These are phyloP conservation scores for Wickerhamiella australiensis DNA, from an alignment of 805 yeast genomes.

Conservation along the genomic window DNA sequence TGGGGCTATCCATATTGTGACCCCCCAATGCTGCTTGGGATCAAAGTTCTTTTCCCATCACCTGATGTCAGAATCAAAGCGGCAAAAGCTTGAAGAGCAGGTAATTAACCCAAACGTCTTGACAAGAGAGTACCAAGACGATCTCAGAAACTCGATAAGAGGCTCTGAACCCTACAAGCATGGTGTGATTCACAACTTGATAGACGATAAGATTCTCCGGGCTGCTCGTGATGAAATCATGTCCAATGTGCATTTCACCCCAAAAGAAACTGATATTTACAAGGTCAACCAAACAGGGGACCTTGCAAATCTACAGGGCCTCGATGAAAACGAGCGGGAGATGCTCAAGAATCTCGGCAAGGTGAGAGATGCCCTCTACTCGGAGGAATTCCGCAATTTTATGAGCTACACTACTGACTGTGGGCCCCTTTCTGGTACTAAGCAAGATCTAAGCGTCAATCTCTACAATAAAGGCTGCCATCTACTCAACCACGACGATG, in stretches of 20 bases:
- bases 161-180: conserved; percentile 72
- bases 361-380: conserved; percentile 76
- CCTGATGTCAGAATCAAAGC: conserved; percentile 3
- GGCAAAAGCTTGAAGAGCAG: conserved; percentile 4
- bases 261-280: conserved; percentile 94
- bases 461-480: conserved; percentile 90
- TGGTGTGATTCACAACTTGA: conserved; percentile 67
- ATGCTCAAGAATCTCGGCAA: conserved; percentile 65
- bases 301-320: conserved; percentile 79
- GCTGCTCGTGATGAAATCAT: conserved; percentile 77
- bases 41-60: neutral
- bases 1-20: no score
- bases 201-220: conserved; percentile 65
- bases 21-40: no score
- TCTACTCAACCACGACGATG: conserved; percentile 90
- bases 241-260: conserved; percentile 74
- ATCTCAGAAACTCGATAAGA: conserved; percentile 28
- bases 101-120: conserved; percentile 2
- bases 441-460: conserved; percentile 86
- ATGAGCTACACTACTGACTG: conserved; percentile 68
- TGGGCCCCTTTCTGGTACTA: conserved; percentile 80
- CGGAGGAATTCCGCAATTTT: conserved; percentile 69
- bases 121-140: neutral
- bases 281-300: conserved; percentile 79
- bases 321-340: conserved; percentile 60